Evolutionary conservation across 768 basidiomycete species (phyloP), one percentile per base, ranked within the genome.

Genomic region (Dacryopinax primogenitus): DNA sequence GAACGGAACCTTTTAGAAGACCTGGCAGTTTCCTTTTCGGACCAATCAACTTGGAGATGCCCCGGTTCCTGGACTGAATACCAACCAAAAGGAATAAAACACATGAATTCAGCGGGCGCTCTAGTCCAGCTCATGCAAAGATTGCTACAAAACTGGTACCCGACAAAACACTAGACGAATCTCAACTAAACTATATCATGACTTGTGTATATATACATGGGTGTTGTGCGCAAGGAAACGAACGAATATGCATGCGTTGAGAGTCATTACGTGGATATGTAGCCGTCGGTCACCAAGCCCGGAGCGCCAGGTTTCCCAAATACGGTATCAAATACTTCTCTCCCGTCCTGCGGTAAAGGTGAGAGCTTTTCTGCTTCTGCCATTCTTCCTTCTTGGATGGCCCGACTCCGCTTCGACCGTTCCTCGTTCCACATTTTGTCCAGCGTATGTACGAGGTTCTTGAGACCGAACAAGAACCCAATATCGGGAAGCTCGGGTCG

Each of bases 381-480:
- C 51, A 58, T 26, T 30, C 51, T 58, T 30, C 51, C 51, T 30
- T 58, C 13, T 32, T 58, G 51, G 4, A 58, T 30, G 13, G 11
- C 51, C 32, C 51, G 51, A 58, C 21, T 58, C 69, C 87, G 79
- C 65, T 83, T 79, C 68, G 86, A 79, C 64, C 87, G 84, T 76
- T 95, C 92, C 67, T 87, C 84, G 66, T 90, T 86, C 89, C 92
- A 98, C 41, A 95, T 90, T 62, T 79, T 81, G 73, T 88, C 88
- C 69, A 99, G 76, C 34, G 88, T 79, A 69, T 82, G 81, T 12
- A 88, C 81, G 33, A 98, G 75, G 72, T 81, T 92, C 78, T 86
- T 87, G 74, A 99, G 75, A 2, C 96, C 96, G 72, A 88, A 90
- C 33, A 97, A 75, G 76, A 98, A 98, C 4, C 96, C 96, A 62